Base-by-base conservation (phyloP, 108 stramenopile species). In the Poteriospumella lacustris region DNA sequence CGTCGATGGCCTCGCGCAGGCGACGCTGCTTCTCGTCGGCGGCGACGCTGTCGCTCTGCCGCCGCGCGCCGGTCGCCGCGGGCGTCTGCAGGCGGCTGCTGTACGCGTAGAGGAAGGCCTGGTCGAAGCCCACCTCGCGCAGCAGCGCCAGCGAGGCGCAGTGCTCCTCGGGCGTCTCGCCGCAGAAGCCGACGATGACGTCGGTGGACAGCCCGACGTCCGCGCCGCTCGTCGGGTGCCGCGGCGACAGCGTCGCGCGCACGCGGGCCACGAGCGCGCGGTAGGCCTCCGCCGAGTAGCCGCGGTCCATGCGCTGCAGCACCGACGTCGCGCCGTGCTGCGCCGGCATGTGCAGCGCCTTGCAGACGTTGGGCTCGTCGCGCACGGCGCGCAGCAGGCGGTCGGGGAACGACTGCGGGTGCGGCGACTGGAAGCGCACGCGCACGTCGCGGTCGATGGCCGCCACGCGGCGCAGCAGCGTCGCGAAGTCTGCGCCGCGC, bases 81-180 rank as follows among this genome's bases (percentile, higher is more conserved):
- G 92, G 93, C 15, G 98, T 99, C 76, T 90, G 89, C 52, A 89
- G 94, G 75, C 98, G 84, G 91, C 93, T 84, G 58, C 89, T 90
- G 83, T 99, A 99, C 36, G 93, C 92, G 88, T 94, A 99, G 91
- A 96, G 89, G 83, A 93, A 99, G 52, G 95, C 96, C 82, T 97
- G 95, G 43, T 93, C 92, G 78, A 93, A 97, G 39, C 88, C 81
- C 1, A 95, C 92, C 19, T 84, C 72, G 64, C 92, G 87, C 88
- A 98, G 89, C 9, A 98, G 84, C 2, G 88, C 80, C 2, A 98
- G 75, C 0, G 95, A 97, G 42, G 95, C 91, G 5, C 36, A 68
- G 78, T 99, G 98, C 60, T 99, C 98, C 58, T 88, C 88, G 67
- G 94, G 92, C 2, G 96, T 95, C 86, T 99, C 98, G 5, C 90